Percentiles rank a stretch among this genome's conserved stretches.
These are phyloP conservation scores for Ceriops tagal DNA, from an alignment of 345 rosid genomes.

Conservation along the genomic window DNA sequence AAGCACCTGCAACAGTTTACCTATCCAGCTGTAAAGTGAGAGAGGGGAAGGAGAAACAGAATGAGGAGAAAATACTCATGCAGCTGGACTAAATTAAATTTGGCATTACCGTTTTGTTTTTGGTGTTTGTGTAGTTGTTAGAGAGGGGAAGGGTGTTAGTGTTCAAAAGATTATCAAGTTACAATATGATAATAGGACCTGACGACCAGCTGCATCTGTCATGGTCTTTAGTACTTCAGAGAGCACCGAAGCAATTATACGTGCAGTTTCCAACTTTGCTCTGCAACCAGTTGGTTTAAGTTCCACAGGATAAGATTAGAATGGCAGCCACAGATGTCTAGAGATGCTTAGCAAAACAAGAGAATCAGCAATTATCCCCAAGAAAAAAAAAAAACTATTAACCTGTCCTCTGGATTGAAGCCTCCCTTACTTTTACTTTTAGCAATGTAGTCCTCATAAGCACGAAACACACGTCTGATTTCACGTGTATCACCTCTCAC, in stretches of 20 bases:
- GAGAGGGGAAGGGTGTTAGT: neutral
- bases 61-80: too few species aligned
- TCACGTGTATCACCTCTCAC: conserved; percentile 65
- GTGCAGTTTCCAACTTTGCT: conserved; percentile 57
- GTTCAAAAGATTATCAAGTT: conserved; percentile 7
- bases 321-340: conserved; percentile 2
- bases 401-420: conserved; percentile 53
- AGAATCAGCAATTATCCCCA: neutral
- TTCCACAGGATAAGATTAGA: conserved; percentile 10
- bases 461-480: conserved; percentile 69
- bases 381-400: conserved; percentile 6
- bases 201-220: conserved; percentile 51
- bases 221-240: conserved; percentile 66
- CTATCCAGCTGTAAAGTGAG: too few species aligned
- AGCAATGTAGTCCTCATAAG: conserved; percentile 51
- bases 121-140: neutral
- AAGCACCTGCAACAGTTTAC: neutral
- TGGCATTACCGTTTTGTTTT: too few species aligned
- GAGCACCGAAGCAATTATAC: conserved; percentile 65
- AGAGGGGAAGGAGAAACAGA: too few species aligned
- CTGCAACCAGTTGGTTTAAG: conserved; percentile 33
- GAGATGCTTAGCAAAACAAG: conserved; percentile 8
- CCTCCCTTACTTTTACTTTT: conserved; percentile 47
- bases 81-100: too few species aligned
- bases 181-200: conserved; percentile 39